Percentiles rank a stretch among this genome's conserved stretches.
phyloP scores from a whole-genome alignment of 139 green algal species.

The Dunaliella sp. region DNA sequence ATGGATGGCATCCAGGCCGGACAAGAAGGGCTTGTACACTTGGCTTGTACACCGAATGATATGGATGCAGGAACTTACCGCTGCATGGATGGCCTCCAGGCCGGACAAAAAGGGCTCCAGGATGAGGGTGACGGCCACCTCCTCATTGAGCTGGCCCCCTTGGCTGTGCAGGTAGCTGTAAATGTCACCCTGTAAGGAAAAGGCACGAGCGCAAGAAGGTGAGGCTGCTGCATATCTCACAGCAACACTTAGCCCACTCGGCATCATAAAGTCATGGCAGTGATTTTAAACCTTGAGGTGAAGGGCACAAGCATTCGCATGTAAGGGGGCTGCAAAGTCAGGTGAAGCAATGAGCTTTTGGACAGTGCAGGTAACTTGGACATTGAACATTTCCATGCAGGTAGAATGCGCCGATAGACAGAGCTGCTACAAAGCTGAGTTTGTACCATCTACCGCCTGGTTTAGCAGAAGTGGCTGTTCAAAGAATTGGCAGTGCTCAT shows the following conservation, averaged over 20 bases:
- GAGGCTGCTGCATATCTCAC: not conserved
- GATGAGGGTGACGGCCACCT: constrained; percentile 51
- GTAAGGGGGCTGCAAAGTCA: no score
- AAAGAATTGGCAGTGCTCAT: no score
- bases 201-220: not conserved
- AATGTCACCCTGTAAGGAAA: constrained; percentile 39
- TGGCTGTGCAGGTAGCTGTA: constrained; percentile 47
- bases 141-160: constrained; percentile 40
- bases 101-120: constrained; percentile 56
- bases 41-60: no score
- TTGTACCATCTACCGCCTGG: no score
- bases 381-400: no score
- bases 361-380: no score
- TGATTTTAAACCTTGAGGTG: not conserved
- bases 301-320: no score
- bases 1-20: constrained; percentile 48
- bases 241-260: not conserved
- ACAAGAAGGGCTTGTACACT: constrained; percentile 58
- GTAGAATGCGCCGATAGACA: no score
- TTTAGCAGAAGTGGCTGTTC: no score
- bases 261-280: not conserved
- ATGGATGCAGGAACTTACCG: no score
- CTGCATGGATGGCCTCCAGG: constrained; percentile 42
- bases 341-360: no score
- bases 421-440: no score